These are phyloP conservation scores for Capsicum pubescens DNA, from an alignment of 257 asterid species.

Conservation along the genomic window DNA sequence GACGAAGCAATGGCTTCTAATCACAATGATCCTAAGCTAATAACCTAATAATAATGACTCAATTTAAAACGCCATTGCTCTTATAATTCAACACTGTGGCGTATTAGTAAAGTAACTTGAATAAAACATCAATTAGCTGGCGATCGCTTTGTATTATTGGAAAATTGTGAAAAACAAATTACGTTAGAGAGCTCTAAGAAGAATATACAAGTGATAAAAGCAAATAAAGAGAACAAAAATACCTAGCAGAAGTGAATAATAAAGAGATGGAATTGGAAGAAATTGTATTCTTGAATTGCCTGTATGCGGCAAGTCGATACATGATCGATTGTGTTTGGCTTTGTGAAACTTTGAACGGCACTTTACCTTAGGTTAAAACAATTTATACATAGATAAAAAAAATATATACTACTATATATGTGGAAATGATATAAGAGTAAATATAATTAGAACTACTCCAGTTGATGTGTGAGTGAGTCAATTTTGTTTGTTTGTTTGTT, in stretches of 20 bases:
- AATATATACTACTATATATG: too few relatives aligned
- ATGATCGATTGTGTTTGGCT: slow-evolving; percentile 32
- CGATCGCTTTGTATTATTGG: background rate
- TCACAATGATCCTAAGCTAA: background rate
- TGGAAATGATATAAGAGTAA: background rate
- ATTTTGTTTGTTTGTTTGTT: background rate
- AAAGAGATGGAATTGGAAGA: slow-evolving; percentile 37
- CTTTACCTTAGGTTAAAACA: background rate
- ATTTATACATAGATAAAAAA: background rate
- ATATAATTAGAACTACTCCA: too few relatives aligned
- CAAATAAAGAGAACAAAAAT: background rate
- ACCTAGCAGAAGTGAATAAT: slow-evolving; percentile 46
- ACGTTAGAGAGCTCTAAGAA: background rate
- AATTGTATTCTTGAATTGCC: slow-evolving; percentile 47
- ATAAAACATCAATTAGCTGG: background rate
- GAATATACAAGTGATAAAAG: background rate
- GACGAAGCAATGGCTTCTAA: background rate
- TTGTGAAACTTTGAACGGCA: background rate
- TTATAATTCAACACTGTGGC: background rate
- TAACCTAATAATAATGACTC: too few relatives aligned
- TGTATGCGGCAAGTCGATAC: slow-evolving; percentile 45
- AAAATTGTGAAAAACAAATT: background rate
- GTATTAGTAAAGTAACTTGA: background rate
- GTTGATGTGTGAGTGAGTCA: background rate
- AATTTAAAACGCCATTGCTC: background rate